These are phyloP conservation scores for Discostella stelligeroides DNA, from an alignment of 108 stramenopile species.

Conservation along the genomic window DNA sequence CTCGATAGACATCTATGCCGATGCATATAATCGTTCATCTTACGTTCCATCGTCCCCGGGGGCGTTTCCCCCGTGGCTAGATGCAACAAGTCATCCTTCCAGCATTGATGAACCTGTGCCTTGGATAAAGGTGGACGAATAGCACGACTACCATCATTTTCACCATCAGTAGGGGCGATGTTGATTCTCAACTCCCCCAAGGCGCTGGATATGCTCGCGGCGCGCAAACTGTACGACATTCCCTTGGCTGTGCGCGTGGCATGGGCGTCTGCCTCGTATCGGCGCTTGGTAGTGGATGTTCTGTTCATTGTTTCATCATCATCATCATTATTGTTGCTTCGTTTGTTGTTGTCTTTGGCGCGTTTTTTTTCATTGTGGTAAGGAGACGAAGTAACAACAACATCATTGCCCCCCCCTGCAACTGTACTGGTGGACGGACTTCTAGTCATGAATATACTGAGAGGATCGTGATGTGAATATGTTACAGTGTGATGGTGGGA, in stretches of 20 bases:
- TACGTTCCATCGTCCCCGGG: constrained; percentile 25
- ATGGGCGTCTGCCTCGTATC: constrained; percentile 82
- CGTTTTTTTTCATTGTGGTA: background rate
- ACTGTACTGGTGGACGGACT: constrained; percentile 19
- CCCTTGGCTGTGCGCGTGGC: constrained; percentile 69
- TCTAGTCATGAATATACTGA: constrained; percentile 33
- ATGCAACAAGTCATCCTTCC: constrained; percentile 55
- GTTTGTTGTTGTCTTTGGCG: background rate
- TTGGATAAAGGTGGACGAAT: constrained; percentile 13
- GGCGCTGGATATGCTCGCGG: constrained; percentile 76
- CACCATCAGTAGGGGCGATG: constrained; percentile 12
- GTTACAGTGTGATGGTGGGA: constrained; percentile 30
- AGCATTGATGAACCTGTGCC: constrained; percentile 47
- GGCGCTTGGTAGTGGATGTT: constrained; percentile 8
- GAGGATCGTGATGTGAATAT: constrained; percentile 46
- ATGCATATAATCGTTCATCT: constrained; percentile 48
- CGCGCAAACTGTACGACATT: constrained; percentile 71
- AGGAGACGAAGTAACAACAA: background rate
- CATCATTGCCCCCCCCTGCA: constrained; percentile 23
- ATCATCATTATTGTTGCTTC: background rate
- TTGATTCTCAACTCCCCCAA: constrained; percentile 74
- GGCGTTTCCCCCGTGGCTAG: constrained; percentile 31
- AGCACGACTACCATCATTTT: background rate
- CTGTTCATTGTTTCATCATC: background rate
- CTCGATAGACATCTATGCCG: constrained; percentile 41